phyloP scores from a whole-genome alignment of 2,329 filamentous ascomycete genomes.

The Botrytis fabae region DNA sequence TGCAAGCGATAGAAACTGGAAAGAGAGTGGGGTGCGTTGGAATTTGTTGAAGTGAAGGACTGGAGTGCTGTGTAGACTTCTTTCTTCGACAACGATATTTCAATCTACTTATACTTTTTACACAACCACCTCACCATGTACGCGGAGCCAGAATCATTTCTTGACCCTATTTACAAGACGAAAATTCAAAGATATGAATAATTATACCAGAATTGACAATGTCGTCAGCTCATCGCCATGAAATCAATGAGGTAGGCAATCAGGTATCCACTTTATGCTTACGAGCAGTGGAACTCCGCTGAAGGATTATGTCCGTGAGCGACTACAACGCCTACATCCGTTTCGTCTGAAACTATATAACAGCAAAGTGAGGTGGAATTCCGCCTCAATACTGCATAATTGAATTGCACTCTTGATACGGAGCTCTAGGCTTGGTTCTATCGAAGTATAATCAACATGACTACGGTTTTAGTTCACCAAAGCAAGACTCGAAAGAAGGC shows the following conservation, averaged over 20 bases:
- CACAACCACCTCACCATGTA: neutral
- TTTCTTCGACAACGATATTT: neutral
- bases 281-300: neutral
- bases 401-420: neutral
- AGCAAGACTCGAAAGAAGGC: constrained; percentile 29
- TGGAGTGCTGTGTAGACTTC: neutral
- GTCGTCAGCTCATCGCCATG: neutral
- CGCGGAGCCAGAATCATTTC: neutral
- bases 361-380: neutral
- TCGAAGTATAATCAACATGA: neutral
- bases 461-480: constrained; percentile 7
- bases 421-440: neutral
- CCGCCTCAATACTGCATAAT: neutral
- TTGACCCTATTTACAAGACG: neutral
- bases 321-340: neutral
- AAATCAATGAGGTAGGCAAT: neutral
- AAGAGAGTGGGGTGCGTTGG: neutral
- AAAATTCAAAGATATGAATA: neutral
- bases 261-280: neutral
- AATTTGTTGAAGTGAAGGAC: neutral
- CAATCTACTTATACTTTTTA: neutral
- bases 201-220: neutral
- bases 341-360: neutral
- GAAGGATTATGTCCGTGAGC: neutral
- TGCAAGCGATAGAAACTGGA: neutral